Evolutionary conservation across 148 eudicot species (phyloP).

Genomic region (Camellia japonica): DNA sequence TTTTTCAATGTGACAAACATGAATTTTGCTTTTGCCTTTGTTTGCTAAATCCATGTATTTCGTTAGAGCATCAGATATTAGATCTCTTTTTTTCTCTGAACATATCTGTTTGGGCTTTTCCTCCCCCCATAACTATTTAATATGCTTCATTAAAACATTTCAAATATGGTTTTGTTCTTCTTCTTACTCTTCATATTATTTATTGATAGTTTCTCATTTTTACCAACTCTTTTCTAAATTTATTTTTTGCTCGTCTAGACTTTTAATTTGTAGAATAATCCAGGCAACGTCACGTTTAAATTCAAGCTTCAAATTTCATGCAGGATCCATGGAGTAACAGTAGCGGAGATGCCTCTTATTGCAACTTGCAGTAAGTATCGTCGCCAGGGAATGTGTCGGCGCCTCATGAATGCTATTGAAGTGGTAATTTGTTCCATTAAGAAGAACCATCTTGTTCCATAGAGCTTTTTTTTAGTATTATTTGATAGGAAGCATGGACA

Average conservation of each 20-base stretch:
- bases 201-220: neutral
- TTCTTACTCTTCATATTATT: neutral
- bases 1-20: neutral
- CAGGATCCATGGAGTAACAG: conserved; percentile 88
- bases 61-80: neutral
- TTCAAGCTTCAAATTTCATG: conserved; percentile 21
- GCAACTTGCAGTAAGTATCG: conserved; percentile 90
- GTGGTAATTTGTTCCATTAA: conserved; percentile 43
- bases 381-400: conserved; percentile 94
- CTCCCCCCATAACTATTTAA: neutral
- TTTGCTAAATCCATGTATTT: neutral
- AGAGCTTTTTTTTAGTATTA: no score
- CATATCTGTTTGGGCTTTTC: neutral
- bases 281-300: conserved; percentile 3
- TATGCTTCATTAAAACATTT: neutral
- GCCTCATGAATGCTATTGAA: conserved; percentile 66
- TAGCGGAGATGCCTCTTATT: conserved; percentile 97
- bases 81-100: neutral
- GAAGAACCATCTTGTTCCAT: no score
- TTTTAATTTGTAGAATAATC: neutral
- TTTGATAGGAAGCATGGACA: no score
- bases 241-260: conserved; percentile 6
- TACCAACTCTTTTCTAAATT: neutral
- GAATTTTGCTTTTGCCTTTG: neutral
- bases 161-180: neutral